These are phyloP conservation scores for Dentipellis fragilis DNA, from an alignment of 768 basidiomycete genomes.

Conservation along the genomic window DNA sequence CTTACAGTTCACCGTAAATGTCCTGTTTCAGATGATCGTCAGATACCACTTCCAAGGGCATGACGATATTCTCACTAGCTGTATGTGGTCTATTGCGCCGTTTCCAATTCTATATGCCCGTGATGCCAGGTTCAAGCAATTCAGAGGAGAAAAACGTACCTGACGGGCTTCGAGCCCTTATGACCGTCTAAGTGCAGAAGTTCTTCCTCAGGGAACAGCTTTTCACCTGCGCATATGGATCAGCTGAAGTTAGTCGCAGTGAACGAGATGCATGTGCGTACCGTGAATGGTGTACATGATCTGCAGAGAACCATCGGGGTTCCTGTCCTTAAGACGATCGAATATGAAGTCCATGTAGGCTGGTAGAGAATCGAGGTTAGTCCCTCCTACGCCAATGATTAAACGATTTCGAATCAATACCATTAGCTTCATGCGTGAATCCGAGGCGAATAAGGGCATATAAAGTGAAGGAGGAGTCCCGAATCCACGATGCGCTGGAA, in stretches of 20 bases:
- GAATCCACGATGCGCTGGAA: slow-evolving; percentile 73
- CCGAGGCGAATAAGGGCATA: slow-evolving; percentile 92
- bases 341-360: slow-evolving; percentile 92
- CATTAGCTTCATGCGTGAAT: slow-evolving; percentile 86
- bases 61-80: slow-evolving; percentile 43
- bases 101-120: slow-evolving; percentile 63
- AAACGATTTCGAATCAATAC: slow-evolving; percentile 27
- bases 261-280: slow-evolving; percentile 14
- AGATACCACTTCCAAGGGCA: not conserved
- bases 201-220: slow-evolving; percentile 72
- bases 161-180: slow-evolving; percentile 75
- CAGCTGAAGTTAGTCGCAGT: not conserved
- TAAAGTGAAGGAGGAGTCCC: slow-evolving; percentile 93
- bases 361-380: slow-evolving; percentile 18
- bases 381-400: slow-evolving; percentile 1
- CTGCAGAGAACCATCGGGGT: slow-evolving; percentile 85
- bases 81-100: slow-evolving; percentile 89
- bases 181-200: slow-evolving; percentile 82
- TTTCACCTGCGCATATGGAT: slow-evolving; percentile 32
- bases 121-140: not conserved
- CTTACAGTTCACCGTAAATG: slow-evolving; percentile 90
- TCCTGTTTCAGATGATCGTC: slow-evolving; percentile 41
- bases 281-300: slow-evolving; percentile 98
- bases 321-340: slow-evolving; percentile 70
- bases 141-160: slow-evolving; percentile 22